Conservation (phyloP, 1,284 basidiomycete genomes). For the Uromyces viciae-fabae region DNA sequence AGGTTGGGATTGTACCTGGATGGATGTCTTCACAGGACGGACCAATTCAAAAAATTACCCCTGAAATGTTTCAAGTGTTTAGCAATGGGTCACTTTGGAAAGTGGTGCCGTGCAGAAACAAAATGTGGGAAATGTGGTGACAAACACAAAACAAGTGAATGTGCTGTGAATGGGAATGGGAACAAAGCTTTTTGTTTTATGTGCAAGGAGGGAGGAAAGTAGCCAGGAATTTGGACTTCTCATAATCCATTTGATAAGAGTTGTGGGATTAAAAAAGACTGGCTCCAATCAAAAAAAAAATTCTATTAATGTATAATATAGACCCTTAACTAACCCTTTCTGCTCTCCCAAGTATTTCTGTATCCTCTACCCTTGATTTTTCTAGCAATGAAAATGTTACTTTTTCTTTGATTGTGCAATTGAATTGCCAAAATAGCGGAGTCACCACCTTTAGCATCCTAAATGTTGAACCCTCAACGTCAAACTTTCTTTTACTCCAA, state of each 20-base stretch:
- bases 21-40: background rate
- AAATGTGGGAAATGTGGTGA: background rate
- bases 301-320: background rate
- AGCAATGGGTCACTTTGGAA: background rate
- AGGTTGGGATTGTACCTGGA: background rate
- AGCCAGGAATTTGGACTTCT: background rate
- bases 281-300: background rate
- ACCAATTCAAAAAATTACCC: background rate
- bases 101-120: background rate
- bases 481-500: background rate
- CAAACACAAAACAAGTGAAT: background rate
- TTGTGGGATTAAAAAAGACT: background rate
- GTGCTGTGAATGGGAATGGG: no score
- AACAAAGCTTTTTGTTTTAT: no score
- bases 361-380: background rate
- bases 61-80: background rate
- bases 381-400: background rate
- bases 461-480: background rate
- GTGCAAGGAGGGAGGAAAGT: background rate
- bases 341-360: background rate
- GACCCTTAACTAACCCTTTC: background rate
- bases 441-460: background rate
- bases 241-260: slow-evolving; percentile 9
- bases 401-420: background rate
- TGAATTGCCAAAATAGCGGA: slow-evolving; percentile 16